Percentiles rank a stretch among this genome's conserved stretches.
phyloP scores from a whole-genome alignment of 2,329 filamentous ascomycete species.

The Colletotrichum siamense region DNA sequence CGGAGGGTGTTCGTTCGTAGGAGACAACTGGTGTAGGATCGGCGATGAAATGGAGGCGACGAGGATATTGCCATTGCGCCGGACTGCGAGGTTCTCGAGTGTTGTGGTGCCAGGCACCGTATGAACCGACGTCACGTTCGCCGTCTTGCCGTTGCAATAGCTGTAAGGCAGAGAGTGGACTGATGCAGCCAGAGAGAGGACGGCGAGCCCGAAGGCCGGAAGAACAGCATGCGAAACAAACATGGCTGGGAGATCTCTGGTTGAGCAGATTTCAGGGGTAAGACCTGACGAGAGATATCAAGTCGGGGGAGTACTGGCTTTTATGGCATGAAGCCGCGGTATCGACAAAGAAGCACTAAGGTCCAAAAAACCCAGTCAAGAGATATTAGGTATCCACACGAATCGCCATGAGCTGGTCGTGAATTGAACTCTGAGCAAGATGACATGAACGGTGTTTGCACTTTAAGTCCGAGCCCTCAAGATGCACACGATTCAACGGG shows the following conservation, averaged over 20 bases:
- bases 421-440: neutral
- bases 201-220: neutral
- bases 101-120: neutral
- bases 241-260: neutral
- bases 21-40: conserved; percentile 13
- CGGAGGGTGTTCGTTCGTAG: neutral
- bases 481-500: neutral
- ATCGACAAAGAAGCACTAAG: neutral
- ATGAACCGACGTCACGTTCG: neutral
- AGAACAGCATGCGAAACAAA: neutral
- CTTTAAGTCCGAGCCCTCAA: neutral
- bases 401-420: neutral
- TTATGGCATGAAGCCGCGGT: neutral
- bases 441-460: neutral
- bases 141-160: neutral
- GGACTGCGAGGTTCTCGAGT: conserved; percentile 26
- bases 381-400: neutral
- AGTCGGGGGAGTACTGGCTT: neutral
- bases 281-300: neutral
- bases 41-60: conserved; percentile 19
- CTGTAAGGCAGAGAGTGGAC: neutral
- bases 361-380: neutral
- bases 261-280: neutral
- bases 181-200: neutral
- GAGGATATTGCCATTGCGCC: conserved; percentile 23